Conservation (phyloP, 148 eudicot species). For the Rhododendron ferrugineum region DNA sequence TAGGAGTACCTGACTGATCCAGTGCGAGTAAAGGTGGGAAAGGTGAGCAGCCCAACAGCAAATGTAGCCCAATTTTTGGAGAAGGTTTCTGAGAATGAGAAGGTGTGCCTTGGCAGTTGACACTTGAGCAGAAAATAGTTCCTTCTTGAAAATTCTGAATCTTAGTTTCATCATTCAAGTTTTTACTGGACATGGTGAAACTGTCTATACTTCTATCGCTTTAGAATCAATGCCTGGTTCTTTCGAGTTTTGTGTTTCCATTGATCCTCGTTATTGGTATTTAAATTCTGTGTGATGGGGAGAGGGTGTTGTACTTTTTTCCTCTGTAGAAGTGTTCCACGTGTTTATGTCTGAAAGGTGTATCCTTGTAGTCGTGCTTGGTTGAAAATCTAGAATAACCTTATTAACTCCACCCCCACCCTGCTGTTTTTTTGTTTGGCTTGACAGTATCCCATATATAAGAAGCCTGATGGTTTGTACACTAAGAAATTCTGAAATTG, state of each 20-base stretch:
- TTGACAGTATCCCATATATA: background rate
- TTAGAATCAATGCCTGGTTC: background rate
- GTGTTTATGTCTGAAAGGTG: background rate
- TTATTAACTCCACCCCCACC: background rate
- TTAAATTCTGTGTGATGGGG: background rate
- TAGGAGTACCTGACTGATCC: slow-evolving; percentile 48
- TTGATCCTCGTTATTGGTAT: background rate
- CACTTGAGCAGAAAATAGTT: background rate
- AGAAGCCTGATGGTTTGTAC: background rate
- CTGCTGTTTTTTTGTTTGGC: background rate
- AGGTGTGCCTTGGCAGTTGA: slow-evolving; percentile 21
- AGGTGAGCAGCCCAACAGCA: slow-evolving; percentile 52
- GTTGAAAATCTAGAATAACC: background rate
- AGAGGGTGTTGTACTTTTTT: background rate
- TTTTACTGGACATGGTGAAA: background rate
- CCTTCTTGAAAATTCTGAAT: background rate
- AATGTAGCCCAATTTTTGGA: slow-evolving; percentile 43
- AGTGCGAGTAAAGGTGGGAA: slow-evolving; percentile 52
- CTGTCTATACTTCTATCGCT: background rate
- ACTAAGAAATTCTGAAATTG: background rate
- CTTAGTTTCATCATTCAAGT: background rate
- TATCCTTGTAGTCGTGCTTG: background rate
- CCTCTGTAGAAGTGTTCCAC: background rate
- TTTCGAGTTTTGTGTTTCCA: background rate
- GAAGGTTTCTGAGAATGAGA: slow-evolving; percentile 45